A percentile compares a stretch with the other conserved stretches of the same genome.
These are phyloP conservation scores for Globisporangium cylindrosporum DNA, from an alignment of 352 stramenopile species.

Conservation along the genomic window DNA sequence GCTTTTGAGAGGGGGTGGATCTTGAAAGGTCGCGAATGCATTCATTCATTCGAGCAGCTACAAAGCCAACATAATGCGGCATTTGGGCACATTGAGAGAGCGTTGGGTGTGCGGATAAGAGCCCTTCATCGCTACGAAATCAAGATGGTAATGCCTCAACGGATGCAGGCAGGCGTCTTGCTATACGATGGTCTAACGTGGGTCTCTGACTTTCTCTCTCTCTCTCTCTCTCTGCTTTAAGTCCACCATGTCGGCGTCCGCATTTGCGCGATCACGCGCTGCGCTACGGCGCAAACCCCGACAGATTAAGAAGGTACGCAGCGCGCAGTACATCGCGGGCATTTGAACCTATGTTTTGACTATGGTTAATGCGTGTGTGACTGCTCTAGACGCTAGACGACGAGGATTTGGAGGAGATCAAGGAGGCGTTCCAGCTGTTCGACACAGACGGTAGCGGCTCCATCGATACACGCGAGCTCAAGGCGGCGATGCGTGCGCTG, in stretches of 20 bases:
- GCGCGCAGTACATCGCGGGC: no score
- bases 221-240: not conserved
- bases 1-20: not conserved
- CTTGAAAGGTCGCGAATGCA: not conserved
- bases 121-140: not conserved
- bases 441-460: slow-evolving; percentile 89
- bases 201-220: not conserved
- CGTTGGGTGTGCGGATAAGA: not conserved
- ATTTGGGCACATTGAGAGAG: not conserved
- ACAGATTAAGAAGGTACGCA: slow-evolving; percentile 54
- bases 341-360: no score
- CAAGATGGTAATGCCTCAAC: not conserved
- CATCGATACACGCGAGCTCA: slow-evolving; percentile 93
- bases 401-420: slow-evolving; percentile 92
- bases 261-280: slow-evolving; percentile 59
- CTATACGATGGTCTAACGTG: not conserved
- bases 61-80: not conserved
- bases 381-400: slow-evolving; percentile 74
- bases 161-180: not conserved
- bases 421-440: slow-evolving; percentile 94
- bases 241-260: slow-evolving; percentile 52
- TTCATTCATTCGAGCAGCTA: not conserved
- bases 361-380: not conserved
- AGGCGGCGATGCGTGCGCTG: slow-evolving; percentile 92
- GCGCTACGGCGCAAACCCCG: slow-evolving; percentile 58